Evolutionary conservation across 179 eudicot genomes (phyloP).

Genomic region (Gypsophila paniculata): DNA sequence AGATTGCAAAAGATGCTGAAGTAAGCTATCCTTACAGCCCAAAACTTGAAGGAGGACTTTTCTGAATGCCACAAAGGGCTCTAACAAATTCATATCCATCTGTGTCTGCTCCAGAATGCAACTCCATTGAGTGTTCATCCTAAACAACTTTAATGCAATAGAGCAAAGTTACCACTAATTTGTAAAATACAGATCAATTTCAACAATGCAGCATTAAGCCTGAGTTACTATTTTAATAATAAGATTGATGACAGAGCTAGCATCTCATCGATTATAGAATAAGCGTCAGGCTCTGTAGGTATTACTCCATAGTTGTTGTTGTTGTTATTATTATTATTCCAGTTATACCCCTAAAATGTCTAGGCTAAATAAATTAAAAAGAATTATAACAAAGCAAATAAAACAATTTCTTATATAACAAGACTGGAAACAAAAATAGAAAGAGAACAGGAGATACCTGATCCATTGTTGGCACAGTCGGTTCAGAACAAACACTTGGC

Average conservation of each 20-base stretch:
- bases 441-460: conserved; percentile 48
- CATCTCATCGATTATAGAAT: background rate
- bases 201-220: background rate
- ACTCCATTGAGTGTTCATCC: conserved; percentile 65
- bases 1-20: conserved; percentile 81
- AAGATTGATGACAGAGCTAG: background rate
- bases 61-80: conserved; percentile 92
- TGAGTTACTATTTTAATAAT: background rate
- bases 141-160: conserved; percentile 46
- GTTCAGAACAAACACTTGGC: conserved; percentile 45
- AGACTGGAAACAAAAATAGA: background rate
- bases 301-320: background rate
- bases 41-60: conserved; percentile 69
- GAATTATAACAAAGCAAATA: too few relatives aligned
- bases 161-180: conserved; percentile 7
- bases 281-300: background rate
- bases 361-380: too few relatives aligned
- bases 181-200: background rate
- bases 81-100: conserved; percentile 81
- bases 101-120: conserved; percentile 60
- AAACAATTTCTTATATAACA: too few relatives aligned
- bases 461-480: conserved; percentile 50
- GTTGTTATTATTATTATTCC: too few relatives aligned
- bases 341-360: too few relatives aligned
- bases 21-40: conserved; percentile 51